Percentiles rank a stretch among this genome's conserved stretches.
Evolutionary conservation across 169 alveolate genomes (phyloP).

Genomic region (Babesia ovata): DNA sequence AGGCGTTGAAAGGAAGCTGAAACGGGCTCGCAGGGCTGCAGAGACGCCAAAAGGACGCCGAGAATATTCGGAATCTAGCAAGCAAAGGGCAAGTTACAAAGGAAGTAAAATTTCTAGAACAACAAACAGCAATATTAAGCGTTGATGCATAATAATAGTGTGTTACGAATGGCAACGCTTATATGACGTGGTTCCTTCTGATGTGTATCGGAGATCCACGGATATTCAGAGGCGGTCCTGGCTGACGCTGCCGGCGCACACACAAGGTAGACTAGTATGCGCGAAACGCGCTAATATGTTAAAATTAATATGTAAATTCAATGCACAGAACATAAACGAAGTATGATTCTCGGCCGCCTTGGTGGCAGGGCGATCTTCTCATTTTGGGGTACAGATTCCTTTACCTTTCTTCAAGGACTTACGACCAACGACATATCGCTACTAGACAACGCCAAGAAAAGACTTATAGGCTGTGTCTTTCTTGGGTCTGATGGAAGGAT

Average conservation of each 20-base stretch:
- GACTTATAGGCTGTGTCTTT: conserved; percentile 43
- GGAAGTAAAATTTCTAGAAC: neutral
- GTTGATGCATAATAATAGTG: neutral
- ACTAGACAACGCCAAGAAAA: neutral
- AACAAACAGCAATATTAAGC: neutral
- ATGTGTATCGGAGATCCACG: neutral
- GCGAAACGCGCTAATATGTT: neutral
- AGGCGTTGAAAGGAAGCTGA: neutral
- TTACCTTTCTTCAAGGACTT: conserved; percentile 74
- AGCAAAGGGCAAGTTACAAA: neutral
- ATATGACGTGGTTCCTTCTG: neutral
- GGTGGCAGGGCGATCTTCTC: conserved; percentile 59
- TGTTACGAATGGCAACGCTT: no score
- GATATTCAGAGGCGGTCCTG: neutral
- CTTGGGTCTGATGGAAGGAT: conserved; percentile 73
- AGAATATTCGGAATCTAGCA: conserved; percentile 1
- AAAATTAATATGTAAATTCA: no score
- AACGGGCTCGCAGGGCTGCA: neutral
- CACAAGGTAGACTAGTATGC: neutral
- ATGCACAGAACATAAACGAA: neutral
- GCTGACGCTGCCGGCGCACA: neutral
- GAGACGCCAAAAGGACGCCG: neutral
- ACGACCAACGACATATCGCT: conserved; percentile 64
- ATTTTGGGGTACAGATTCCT: conserved; percentile 71
- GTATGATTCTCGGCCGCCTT: conserved; percentile 47